Evolutionary conservation across 202 grass and related monocot genomes (phyloP), one percentile per base, ranked within the genome.

Genomic region (Musa balbisiana): DNA sequence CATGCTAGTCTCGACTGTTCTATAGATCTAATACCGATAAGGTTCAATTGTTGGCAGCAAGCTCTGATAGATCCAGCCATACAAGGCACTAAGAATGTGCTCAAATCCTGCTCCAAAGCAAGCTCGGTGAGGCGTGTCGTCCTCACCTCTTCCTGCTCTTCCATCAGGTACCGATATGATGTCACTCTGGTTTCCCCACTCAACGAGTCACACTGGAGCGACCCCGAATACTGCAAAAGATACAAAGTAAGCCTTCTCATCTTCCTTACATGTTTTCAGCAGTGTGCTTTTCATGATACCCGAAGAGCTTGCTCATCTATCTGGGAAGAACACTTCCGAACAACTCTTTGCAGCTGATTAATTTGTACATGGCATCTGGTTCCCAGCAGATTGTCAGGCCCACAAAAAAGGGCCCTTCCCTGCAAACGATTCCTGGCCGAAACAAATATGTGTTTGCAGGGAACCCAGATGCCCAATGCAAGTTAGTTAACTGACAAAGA

Each of bases 111-210:
- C 78, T 82, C 87, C 25, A 72, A 84, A 49, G 80, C 80, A 1
- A n/a, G 29, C 8, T 85, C 82, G 1, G 72, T 85, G 0, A 80
- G 69, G 2, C 92, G 92, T n/a, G 82, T 96, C 12, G 92, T 96
- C 67, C 77, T 96, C 86, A 96, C 88, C 29, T 96, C 92, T 71
- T 96, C 92, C 53, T 90, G 87, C 85, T 96, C 92, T 33, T 78
- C 76, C 79, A 84, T 92, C 17, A 82, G 92, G 49, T 90, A 91
- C 80, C 82, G 86, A 69, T 79, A 83, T 21, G 85, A 87, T 79
- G 75, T 76, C 67, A 91, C 92, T 24, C 6, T 53, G 2, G 19
- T 56, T 29, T 86, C 88, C 63, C 69, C 88, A 15, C 85, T 96
- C 55, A 87, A 85, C 60, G 92, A 96, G 74, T 84, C 87, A 1